Conservation (phyloP, 345 rosid species). For the Lepidium didymum region DNA sequence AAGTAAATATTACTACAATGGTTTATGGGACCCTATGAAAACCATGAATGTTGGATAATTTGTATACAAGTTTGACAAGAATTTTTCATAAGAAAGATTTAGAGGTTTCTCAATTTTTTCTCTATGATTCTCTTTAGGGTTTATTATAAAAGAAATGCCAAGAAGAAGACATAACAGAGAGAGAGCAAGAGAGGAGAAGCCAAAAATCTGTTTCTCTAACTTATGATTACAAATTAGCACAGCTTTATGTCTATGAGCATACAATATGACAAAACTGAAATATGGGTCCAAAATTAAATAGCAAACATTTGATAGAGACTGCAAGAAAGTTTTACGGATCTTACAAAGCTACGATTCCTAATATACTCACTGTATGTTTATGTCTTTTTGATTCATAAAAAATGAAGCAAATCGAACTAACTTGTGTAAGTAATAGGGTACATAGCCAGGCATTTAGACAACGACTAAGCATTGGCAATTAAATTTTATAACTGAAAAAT, state of each 20-base stretch:
- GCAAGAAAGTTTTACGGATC: too few species aligned
- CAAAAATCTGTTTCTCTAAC: conserved; percentile 23
- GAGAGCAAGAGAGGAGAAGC: conserved; percentile 18
- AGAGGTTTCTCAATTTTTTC: too few species aligned
- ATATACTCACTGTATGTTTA: background rate
- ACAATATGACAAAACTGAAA: conserved; percentile 21
- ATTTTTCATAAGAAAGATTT: background rate
- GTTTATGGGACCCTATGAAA: conserved; percentile 27
- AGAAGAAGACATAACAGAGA: conserved; percentile 16
- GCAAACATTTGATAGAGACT: background rate
- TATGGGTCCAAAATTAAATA: background rate
- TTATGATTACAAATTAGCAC: conserved; percentile 19
- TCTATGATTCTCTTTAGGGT: too few species aligned
- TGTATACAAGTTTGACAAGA: background rate
- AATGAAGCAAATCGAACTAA: background rate
- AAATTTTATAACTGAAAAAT: background rate
- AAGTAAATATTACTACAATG: conserved; percentile 8
- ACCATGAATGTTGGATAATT: conserved; percentile 13
- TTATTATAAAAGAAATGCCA: too few species aligned
- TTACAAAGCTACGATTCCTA: background rate
- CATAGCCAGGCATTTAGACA: conserved; percentile 11
- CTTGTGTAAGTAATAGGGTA: conserved; percentile 11
- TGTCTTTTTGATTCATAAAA: background rate
- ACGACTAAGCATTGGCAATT: conserved; percentile 22
- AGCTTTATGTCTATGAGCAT: background rate